Evolutionary conservation across 2,329 filamentous ascomycete species (phyloP).

Genomic region (Chaetothyriales sp.): DNA sequence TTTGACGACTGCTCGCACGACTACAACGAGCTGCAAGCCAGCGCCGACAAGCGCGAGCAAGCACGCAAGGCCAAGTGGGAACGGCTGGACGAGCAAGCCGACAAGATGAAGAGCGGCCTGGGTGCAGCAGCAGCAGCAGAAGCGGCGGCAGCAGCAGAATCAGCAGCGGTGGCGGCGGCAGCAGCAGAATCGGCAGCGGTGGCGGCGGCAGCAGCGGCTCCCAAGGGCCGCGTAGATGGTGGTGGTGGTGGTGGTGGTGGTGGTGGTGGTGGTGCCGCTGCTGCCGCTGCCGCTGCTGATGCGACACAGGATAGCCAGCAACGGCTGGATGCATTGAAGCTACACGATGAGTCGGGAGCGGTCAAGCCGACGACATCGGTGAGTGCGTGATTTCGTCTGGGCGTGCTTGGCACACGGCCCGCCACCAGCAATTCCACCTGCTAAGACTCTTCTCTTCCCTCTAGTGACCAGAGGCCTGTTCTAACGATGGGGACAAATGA

Average conservation of each 20-base stretch:
- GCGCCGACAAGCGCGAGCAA: slow-evolving; percentile 68
- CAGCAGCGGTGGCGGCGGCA: no score
- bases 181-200: no score
- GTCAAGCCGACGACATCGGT: slow-evolving; percentile 40
- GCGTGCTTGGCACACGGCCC: background rate
- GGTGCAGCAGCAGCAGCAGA: slow-evolving; percentile 24
- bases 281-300: no score
- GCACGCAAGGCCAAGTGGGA: slow-evolving; percentile 82
- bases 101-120: slow-evolving; percentile 46
- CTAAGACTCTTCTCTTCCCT: slow-evolving; percentile 27
- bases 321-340: slow-evolving; percentile 73
- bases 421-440: slow-evolving; percentile 18
- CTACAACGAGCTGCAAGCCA: slow-evolving; percentile 93
- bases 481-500: slow-evolving; percentile 33
- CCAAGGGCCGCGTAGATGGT: slow-evolving; percentile 40
- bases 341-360: slow-evolving; percentile 56
- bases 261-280: no score
- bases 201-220: slow-evolving; percentile 27
- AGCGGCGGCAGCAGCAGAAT: no score
- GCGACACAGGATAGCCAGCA: slow-evolving; percentile 71
- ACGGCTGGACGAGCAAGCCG: slow-evolving; percentile 65
- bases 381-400: slow-evolving; percentile 20
- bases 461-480: slow-evolving; percentile 29
- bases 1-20: slow-evolving; percentile 98
- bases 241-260: no score